phyloP scores from a whole-genome alignment of 768 basidiomycete species.

The Rhodotorula graminis region DNA sequence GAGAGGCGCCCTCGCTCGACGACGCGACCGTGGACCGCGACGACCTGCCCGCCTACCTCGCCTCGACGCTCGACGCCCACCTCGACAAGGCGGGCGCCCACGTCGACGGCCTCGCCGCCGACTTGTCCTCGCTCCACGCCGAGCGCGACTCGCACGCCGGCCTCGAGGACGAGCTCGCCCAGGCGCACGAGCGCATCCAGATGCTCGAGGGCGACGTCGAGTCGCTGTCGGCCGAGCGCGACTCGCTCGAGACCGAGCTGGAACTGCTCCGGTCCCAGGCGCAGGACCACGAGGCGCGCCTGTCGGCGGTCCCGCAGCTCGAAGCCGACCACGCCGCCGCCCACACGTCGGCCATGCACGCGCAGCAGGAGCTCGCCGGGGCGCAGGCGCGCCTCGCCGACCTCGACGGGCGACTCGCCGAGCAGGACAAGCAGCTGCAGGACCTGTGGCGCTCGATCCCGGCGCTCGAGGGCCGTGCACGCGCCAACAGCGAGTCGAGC shows the following conservation, averaged over 20 bases:
- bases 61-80: slow-evolving; percentile 31
- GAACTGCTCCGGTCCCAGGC: background rate
- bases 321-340: background rate
- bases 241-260: background rate
- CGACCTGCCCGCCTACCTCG: slow-evolving; percentile 24
- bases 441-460: background rate
- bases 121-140: background rate
- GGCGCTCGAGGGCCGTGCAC: background rate
- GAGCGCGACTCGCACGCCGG: slow-evolving; percentile 1
- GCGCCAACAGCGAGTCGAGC: background rate
- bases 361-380: background rate
- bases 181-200: slow-evolving; percentile 5
- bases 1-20: slow-evolving; percentile 20
- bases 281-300: background rate
- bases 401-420: background rate
- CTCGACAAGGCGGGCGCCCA: slow-evolving; percentile 19
- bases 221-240: slow-evolving; percentile 24
- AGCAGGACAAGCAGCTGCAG: background rate
- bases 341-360: background rate
- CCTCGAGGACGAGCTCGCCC: slow-evolving; percentile 13
- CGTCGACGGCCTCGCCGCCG: slow-evolving; percentile 7
- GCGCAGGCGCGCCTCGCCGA: background rate
- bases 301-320: background rate
- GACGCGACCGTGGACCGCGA: slow-evolving; percentile 9
- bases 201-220: slow-evolving; percentile 42